Conservation (phyloP, 176 grass and related monocot species). For the Puya raimondii region DNA sequence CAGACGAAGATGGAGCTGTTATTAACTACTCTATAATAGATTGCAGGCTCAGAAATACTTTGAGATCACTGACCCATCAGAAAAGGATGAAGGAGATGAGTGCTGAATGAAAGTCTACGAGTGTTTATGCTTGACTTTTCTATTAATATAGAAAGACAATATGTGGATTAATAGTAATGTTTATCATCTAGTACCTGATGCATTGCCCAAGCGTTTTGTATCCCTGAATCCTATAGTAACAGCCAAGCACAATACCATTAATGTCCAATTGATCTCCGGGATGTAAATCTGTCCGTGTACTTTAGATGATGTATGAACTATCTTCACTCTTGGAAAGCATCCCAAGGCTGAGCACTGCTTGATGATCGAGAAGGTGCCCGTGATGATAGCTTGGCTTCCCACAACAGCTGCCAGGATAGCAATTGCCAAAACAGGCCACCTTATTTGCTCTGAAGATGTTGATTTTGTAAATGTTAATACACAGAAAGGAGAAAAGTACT, state of each 20-base stretch:
- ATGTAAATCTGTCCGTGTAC: constrained; percentile 96
- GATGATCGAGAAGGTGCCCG: constrained; percentile 91
- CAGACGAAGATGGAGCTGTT: neutral
- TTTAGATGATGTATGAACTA: constrained; percentile 79
- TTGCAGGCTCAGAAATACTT: neutral
- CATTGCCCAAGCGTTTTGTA: constrained; percentile 85
- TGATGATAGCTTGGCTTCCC: constrained; percentile 92
- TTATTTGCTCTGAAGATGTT: constrained; percentile 46
- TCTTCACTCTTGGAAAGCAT: constrained; percentile 98
- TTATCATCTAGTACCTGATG: constrained; percentile 51
- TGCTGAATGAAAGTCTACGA: neutral
- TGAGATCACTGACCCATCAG: neutral
- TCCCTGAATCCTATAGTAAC: constrained; percentile 91
- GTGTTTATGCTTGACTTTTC: neutral
- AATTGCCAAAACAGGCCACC: constrained; percentile 82
- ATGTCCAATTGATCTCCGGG: constrained; percentile 92
- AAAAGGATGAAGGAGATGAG: neutral
- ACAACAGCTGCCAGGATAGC: constrained; percentile 95
- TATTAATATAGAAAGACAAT: neutral
- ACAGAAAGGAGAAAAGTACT: neutral
- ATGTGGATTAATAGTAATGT: neutral
- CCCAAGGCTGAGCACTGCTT: constrained; percentile 87
- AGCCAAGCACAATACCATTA: constrained; percentile 86
- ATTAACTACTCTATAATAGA: neutral
- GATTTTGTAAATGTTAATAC: constrained; percentile 14